Evolutionary conservation across 1,284 basidiomycete genomes (phyloP).

Genomic region (Puccinia triticina): DNA sequence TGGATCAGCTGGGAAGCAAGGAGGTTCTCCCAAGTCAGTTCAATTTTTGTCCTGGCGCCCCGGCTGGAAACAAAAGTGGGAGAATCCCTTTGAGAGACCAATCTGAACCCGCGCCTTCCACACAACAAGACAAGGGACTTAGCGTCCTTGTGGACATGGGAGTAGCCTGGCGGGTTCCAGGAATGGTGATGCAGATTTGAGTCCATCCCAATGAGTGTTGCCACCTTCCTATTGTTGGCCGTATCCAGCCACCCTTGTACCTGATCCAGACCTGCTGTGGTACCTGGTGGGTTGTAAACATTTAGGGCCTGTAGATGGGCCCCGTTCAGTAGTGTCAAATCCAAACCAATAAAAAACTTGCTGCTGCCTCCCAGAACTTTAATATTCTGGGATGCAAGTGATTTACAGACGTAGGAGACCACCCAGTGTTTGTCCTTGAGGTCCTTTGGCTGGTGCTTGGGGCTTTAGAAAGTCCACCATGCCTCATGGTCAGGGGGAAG

Average conservation of each 20-base stretch:
- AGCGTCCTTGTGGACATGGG: neutral
- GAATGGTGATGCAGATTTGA: neutral
- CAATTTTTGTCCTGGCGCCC: neutral
- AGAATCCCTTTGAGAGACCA: neutral
- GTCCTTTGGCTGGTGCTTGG: neutral
- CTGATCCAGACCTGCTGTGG: neutral
- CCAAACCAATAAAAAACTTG: too few species aligned
- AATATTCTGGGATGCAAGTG: too few species aligned
- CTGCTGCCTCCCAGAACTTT: neutral
- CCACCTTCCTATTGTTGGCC: neutral
- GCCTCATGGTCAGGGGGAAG: too few species aligned
- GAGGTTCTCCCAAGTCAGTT: neutral
- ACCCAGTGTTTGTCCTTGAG: neutral
- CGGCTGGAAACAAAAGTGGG: neutral
- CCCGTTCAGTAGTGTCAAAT: too few species aligned
- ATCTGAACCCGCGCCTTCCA: neutral
- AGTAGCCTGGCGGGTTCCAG: conserved; percentile 16
- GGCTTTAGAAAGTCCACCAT: too few species aligned
- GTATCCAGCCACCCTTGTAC: neutral
- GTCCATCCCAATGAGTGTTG: neutral
- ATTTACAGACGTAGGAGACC: too few species aligned
- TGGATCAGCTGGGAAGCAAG: neutral
- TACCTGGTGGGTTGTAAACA: too few species aligned
- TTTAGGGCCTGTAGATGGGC: too few species aligned
- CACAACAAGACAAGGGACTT: neutral